phyloP scores from a whole-genome alignment of 2,329 filamentous ascomycete genomes.

The Aureobasidium sp. region DNA sequence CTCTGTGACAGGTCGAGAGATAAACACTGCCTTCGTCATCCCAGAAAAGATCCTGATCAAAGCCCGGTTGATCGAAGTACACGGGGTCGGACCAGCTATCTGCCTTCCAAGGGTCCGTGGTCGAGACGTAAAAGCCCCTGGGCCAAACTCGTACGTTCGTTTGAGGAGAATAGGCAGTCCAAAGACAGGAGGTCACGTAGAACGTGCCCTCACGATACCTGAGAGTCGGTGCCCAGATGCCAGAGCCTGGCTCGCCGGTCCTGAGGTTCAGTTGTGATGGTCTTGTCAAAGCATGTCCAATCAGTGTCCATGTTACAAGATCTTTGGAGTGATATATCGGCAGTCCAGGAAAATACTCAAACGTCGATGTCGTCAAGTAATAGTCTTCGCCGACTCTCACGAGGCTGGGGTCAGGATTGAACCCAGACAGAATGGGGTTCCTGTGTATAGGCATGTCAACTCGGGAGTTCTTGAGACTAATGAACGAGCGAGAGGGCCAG shows the following conservation, averaged over 20 bases:
- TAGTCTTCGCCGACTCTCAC: conserved; percentile 42
- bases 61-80: conserved; percentile 46
- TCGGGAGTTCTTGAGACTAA: neutral
- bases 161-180: conserved; percentile 36
- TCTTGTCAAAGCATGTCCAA: conserved; percentile 44
- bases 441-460: neutral
- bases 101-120: conserved; percentile 44
- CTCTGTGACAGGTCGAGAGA: conserved; percentile 32
- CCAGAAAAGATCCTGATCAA: conserved; percentile 47
- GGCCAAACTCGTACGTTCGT: conserved; percentile 40
- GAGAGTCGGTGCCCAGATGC: conserved; percentile 42
- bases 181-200: conserved; percentile 40
- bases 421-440: conserved; percentile 50
- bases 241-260: conserved; percentile 43
- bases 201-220: conserved; percentile 37
- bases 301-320: conserved; percentile 45
- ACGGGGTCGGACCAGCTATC: conserved; percentile 45
- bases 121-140: conserved; percentile 47
- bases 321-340: conserved; percentile 51
- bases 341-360: conserved; percentile 54
- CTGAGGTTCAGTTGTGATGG: conserved; percentile 45
- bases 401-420: conserved; percentile 54
- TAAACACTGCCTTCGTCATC: conserved; percentile 43
- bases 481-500: too few relatives aligned
- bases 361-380: conserved; percentile 53